Evolutionary conservation across 2,329 filamentous ascomycete genomes (phyloP).

Genomic region (Neofusicoccum umdonicola): DNA sequence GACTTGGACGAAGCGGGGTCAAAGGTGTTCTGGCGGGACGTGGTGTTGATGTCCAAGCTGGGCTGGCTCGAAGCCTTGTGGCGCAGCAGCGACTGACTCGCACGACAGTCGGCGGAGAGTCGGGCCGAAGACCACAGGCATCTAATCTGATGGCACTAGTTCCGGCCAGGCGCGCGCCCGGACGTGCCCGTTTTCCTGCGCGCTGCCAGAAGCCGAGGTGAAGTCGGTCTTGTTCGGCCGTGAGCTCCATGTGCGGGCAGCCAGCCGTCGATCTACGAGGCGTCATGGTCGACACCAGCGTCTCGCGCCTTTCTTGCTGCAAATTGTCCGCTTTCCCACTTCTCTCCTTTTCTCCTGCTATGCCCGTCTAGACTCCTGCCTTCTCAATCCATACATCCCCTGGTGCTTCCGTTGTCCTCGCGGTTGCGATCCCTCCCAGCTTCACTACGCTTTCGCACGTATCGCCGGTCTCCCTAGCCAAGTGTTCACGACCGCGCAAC

Average conservation of each 20-base stretch:
- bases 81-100: conserved; percentile 2
- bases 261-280: conserved; percentile 9
- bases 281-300: conserved; percentile 6
- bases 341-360: neutral
- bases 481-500: neutral
- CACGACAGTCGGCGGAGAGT: neutral
- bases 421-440: neutral
- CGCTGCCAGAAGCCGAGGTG: conserved; percentile 14
- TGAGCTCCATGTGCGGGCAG: conserved; percentile 14
- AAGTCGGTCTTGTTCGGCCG: conserved; percentile 14
- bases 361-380: neutral
- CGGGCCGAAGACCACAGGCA: neutral
- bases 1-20: neutral
- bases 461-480: conserved; percentile 9
- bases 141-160: conserved; percentile 9
- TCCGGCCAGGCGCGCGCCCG: neutral
- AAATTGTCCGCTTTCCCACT: neutral
- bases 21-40: neutral
- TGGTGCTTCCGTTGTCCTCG: neutral
- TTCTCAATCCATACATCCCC: neutral
- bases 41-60: conserved; percentile 6
- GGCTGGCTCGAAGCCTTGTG: neutral
- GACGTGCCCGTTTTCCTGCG: neutral
- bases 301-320: conserved; percentile 4
- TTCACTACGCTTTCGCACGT: neutral